A percentile compares a stretch with the other conserved stretches of the same genome.
These are phyloP conservation scores for Tricholoma furcatifolium DNA, from an alignment of 768 basidiomycete genomes.

Conservation along the genomic window DNA sequence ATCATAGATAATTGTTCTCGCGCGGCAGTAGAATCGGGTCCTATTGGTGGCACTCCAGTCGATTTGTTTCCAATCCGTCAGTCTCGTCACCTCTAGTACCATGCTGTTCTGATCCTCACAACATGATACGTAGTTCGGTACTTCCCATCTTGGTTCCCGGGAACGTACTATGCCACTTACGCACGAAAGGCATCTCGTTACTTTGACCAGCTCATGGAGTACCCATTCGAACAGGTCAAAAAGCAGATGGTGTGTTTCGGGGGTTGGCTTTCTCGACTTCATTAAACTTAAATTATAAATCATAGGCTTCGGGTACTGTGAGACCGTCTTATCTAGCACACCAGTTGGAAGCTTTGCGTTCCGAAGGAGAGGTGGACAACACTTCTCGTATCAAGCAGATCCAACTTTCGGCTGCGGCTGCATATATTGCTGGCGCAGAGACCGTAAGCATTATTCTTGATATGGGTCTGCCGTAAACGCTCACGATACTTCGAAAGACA, in stretches of 20 bases:
- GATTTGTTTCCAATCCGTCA: constrained; percentile 17
- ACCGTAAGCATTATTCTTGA: constrained; percentile 26
- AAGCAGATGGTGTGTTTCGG: constrained; percentile 28
- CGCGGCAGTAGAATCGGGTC: no score
- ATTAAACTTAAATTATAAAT: neutral
- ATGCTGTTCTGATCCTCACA: neutral
- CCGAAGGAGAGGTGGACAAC: neutral
- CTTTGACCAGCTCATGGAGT: neutral
- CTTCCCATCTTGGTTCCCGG: constrained; percentile 31
- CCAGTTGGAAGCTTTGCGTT: neutral
- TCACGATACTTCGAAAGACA: no score
- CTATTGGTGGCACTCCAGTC: constrained; percentile 7
- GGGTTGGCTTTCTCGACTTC: neutral
- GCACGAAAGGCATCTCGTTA: constrained; percentile 16
- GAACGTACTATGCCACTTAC: constrained; percentile 17
- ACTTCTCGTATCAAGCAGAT: constrained; percentile 9
- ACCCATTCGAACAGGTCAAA: constrained; percentile 13
- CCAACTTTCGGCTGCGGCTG: constrained; percentile 14
- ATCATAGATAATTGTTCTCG: no score
- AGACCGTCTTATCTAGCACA: neutral
- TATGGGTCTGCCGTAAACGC: no score
- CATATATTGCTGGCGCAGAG: constrained; percentile 30
- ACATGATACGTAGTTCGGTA: constrained; percentile 20
- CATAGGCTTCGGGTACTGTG: neutral
- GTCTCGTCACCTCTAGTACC: neutral